These are phyloP conservation scores for Ustilago loliicola DNA, from an alignment of 1,284 basidiomycete genomes.

Conservation along the genomic window DNA sequence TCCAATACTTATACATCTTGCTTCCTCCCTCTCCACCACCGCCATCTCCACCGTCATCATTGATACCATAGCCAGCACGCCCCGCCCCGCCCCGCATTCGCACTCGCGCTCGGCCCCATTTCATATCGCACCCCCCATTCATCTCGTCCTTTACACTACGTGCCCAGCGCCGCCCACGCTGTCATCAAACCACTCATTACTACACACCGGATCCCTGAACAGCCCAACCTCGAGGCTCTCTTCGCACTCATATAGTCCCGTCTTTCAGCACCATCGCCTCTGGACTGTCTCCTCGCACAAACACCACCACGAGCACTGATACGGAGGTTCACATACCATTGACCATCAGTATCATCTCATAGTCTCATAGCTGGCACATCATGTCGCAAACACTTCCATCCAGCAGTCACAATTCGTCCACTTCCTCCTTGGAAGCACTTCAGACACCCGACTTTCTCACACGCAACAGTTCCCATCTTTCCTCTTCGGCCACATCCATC, in stretches of 20 bases:
- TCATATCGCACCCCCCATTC: not conserved
- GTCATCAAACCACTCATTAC: not conserved
- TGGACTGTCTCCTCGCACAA: not conserved
- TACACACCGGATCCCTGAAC: too few species aligned
- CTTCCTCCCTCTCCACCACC: not conserved
- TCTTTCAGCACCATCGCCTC: not conserved
- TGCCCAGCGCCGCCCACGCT: too few species aligned
- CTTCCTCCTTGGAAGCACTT: slow-evolving; percentile 36
- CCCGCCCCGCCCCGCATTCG: not conserved
- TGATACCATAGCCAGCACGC: not conserved
- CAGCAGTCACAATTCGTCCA: slow-evolving; percentile 45
- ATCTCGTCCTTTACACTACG: not conserved
- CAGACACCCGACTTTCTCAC: slow-evolving; percentile 38
- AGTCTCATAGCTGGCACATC: too few species aligned
- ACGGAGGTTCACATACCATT: too few species aligned
- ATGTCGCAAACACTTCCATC: slow-evolving; percentile 31
- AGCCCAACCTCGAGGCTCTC: not conserved
- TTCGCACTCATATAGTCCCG: not conserved
- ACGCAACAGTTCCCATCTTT: slow-evolving; percentile 32
- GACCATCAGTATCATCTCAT: too few species aligned
- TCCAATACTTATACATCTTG: not conserved
- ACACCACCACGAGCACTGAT: not conserved
- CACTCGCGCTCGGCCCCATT: not conserved
- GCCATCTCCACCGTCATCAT: not conserved
- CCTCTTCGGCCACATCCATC: slow-evolving; percentile 48